Base-by-base conservation (phyloP, 345 rosid species). In the Acer campestre region DNA sequence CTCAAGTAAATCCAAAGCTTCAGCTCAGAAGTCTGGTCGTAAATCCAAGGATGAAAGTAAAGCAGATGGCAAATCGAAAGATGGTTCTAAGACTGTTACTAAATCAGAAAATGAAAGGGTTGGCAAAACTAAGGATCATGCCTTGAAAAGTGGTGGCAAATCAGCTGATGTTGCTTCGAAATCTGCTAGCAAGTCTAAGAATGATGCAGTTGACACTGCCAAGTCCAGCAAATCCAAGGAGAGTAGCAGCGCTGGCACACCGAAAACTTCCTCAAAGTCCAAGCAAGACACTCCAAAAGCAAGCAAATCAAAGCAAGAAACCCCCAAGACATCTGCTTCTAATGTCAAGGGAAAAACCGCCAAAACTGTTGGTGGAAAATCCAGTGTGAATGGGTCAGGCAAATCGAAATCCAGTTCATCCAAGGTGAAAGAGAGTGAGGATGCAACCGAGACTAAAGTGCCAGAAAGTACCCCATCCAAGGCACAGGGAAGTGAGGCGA, bases 1-100 rank as follows among this genome's bases (percentile, higher is more conserved):
- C 68, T 84, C 93, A 38, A 85, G 89, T 76, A 97, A 94, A 87
- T 78, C 93, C 59, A 83, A 70, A 77, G 75, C 51, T 61, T 61
- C 66, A 29, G 67, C 80, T 1, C 9, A 77, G 11, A 84, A 82
- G 48, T 68, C 87, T 51, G 86, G 75, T 65, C 81, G 69, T 29
- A 89, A 85, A 42, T 69, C 74, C 1, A 77, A 78, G 86, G 89
- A 80, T 31, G 80, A 74, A 3, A 20, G 62, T 73, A 88, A 78
- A 75, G 76, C 68, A 69, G 93, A 87, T 71, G 82, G 88, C 62
- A 89, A 87, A 83, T 82, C 87, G 58, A 77, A 75, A 77, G 88
- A 84, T 67, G 85, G 23, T 35, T 83, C 78, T 18, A 90, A 82
- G 81, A 22, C 82, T 20, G 70, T 12, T 18, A 73, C 78, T 59